Base-by-base conservation (phyloP, 345 rosid genomes). In the Adansonia digitata region DNA sequence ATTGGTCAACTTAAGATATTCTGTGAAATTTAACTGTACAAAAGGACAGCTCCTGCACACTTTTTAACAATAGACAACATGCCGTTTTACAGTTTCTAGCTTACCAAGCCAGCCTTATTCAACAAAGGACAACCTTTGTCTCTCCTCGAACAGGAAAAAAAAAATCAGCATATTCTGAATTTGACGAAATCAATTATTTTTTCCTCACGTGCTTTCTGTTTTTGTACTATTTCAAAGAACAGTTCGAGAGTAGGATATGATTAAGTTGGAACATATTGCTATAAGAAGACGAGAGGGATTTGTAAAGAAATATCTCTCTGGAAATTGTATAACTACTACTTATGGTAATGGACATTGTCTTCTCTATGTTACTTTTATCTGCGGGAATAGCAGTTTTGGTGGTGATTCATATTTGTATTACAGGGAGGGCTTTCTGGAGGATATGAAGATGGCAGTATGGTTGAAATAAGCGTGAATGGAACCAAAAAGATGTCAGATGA, bases 321-420 rank as follows among this genome's bases (percentile, higher is more conserved):
- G 66, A 35, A 8, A 55, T 14, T 20, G n/a, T n/a, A n/a, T 7
- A 0, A 1, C 18, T 2, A 40, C 61, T 59, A 17, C 15, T 40
- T 53, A 76, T 74, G 87, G 74, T 70, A 12, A 70, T 79, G 83
- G 84, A 84, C 63, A 75, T 82, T 20, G 29, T 75, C n/a, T 42
- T 82, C 8, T 79, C 84, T 35, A 46, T 82, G 42, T 22, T 73
- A 17, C 67, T 86, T 2, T 65, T 86, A 56, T 73, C 82, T 13
- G 80, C 39, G 62, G 87, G 87, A 17, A 69, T 84, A 43, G 76
- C 77, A 9, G 82, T 80, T 71, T 72, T 84, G 82, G 77, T 77
- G 27, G 56, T 53, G 5, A 82, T 84, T 56, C 89, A 86, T 76
- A 35, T 84, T 57, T 86, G 79, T 51, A 52, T 86, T 26, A 82